These are phyloP conservation scores for Pseudoneurospora amorphoporcata DNA, from an alignment of 495 filamentous ascomycete species.

Conservation along the genomic window DNA sequence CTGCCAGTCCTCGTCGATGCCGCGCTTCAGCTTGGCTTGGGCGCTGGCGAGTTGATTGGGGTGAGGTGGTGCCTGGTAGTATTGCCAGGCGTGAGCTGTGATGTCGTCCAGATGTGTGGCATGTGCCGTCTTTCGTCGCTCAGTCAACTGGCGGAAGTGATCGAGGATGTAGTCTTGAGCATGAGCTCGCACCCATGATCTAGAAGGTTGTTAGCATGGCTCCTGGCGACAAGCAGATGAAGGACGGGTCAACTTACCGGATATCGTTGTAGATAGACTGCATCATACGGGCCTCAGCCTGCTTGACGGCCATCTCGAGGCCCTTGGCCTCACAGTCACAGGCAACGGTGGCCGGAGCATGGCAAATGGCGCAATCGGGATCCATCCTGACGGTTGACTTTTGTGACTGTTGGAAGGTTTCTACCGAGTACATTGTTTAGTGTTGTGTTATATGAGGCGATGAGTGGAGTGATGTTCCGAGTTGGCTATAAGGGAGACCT, in stretches of 20 bases:
- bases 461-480: conserved; percentile 19
- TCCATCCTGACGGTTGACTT: conserved; percentile 49
- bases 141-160: conserved; percentile 51
- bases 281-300: conserved; percentile 57
- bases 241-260: conserved; percentile 35
- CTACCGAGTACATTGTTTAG: conserved; percentile 44
- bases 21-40: conserved; percentile 50
- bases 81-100: conserved; percentile 46
- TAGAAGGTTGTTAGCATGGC: conserved; percentile 23
- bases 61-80: conserved; percentile 43
- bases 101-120: conserved; percentile 45
- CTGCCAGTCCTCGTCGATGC: conserved; percentile 67
- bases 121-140: conserved; percentile 49
- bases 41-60: conserved; percentile 48
- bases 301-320: conserved; percentile 53
- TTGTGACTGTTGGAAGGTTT: conserved; percentile 24
- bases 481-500: conserved; percentile 13
- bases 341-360: conserved; percentile 47
- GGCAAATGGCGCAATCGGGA: conserved; percentile 63
- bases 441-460: conserved; percentile 20
- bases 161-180: conserved; percentile 60
- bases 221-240: background rate
- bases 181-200: conserved; percentile 59
- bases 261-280: conserved; percentile 51
- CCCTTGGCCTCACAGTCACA: conserved; percentile 63